phyloP scores from a whole-genome alignment of 306 rosid species.

The Malus asiatica region DNA sequence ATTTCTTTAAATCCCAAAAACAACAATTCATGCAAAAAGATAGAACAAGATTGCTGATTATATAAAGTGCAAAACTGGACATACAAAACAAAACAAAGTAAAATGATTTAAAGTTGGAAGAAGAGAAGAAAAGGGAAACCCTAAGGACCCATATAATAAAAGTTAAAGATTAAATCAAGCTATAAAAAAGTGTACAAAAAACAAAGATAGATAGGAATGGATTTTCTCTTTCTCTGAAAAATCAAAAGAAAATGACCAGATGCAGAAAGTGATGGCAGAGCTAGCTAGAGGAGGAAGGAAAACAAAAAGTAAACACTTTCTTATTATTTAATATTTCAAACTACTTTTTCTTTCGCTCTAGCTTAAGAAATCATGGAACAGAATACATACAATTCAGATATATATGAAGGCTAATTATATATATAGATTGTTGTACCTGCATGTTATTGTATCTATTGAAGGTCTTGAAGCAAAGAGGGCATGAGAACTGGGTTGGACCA shows the following conservation, averaged over 20 bases:
- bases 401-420: not conserved
- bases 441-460: constrained; percentile 95
- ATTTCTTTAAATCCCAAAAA: constrained; percentile 20
- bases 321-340: not conserved
- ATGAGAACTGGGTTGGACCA: constrained; percentile 90
- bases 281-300: not conserved
- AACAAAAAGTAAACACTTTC: not conserved
- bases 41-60: not conserved
- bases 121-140: constrained; percentile 17
- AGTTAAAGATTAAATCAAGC: constrained; percentile 38
- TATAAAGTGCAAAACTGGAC: constrained; percentile 11
- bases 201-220: constrained; percentile 20
- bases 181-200: constrained; percentile 23
- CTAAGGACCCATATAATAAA: constrained; percentile 37
- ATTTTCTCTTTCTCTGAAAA: constrained; percentile 30
- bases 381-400: not conserved
- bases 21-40: constrained; percentile 29
- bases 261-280: constrained; percentile 13
- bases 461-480: constrained; percentile 95
- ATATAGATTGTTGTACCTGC: constrained; percentile 44
- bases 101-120: constrained; percentile 17
- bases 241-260: constrained; percentile 34
- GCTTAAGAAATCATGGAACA: not conserved
- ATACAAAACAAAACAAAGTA: constrained; percentile 1
- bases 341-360: not conserved